phyloP scores from a whole-genome alignment of 2,329 filamentous ascomycete genomes.

The Sordariomycetes sp. region DNA sequence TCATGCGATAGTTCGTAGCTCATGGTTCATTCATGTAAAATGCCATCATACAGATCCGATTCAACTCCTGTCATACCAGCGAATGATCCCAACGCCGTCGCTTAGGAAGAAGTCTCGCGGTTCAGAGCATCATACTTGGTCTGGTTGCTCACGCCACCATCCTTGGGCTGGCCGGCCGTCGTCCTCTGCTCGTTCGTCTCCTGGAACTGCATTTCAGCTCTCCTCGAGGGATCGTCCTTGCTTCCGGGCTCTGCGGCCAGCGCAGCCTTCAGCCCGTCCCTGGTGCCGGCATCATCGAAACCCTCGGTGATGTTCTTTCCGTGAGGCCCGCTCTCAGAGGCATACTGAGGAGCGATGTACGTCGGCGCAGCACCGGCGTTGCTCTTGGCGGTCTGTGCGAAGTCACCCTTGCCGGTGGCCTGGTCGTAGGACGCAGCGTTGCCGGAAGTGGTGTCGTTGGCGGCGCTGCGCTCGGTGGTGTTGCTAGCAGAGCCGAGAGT shows the following conservation, averaged over 20 bases:
- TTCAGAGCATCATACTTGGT: conserved; percentile 21
- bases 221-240: conserved; percentile 34
- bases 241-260: conserved; percentile 34
- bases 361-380: conserved; percentile 21
- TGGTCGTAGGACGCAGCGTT: conserved; percentile 2
- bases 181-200: conserved; percentile 11
- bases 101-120: conserved; percentile 15
- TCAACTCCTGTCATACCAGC: not conserved
- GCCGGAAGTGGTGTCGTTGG: conserved; percentile 35
- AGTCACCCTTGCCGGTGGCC: conserved; percentile 5
- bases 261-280: conserved; percentile 27
- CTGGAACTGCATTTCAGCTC: conserved; percentile 33
- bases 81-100: too few relatives aligned
- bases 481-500: not conserved
- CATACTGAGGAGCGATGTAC: conserved; percentile 25
- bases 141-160: conserved; percentile 14
- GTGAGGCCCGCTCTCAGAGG: conserved; percentile 25
- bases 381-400: conserved; percentile 6
- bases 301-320: conserved; percentile 33
- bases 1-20: too few relatives aligned
- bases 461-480: conserved; percentile 19
- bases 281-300: conserved; percentile 19
- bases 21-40: not conserved
- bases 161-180: conserved; percentile 14
- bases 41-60: not conserved